Conservation (phyloP, 768 basidiomycete genomes). For the Suillus weaverae region DNA sequence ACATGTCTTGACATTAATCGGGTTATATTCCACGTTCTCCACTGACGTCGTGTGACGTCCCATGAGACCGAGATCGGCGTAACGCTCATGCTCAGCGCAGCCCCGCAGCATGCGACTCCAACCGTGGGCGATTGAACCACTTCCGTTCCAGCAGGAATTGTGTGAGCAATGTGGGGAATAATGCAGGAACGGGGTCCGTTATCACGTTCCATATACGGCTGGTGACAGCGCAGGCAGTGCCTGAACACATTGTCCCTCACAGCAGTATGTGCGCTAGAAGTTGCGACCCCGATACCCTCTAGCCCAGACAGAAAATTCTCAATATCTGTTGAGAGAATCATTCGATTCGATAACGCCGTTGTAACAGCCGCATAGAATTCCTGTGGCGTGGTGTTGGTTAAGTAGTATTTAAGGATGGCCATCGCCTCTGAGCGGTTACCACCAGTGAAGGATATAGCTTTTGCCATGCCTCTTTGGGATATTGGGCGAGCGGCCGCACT, state of each 20-base stretch:
- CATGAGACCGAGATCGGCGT: background rate
- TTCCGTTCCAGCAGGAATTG: background rate
- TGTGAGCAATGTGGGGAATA: conserved; percentile 7
- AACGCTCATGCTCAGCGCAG: too few species aligned
- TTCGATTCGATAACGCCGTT: conserved; percentile 3
- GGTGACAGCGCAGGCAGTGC: conserved; percentile 27
- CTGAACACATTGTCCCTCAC: conserved; percentile 11
- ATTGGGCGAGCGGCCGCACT: conserved; percentile 26
- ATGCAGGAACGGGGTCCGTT: conserved; percentile 19
- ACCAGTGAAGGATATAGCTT: conserved; percentile 8
- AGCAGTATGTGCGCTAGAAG: conserved; percentile 8
- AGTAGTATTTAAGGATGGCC: conserved; percentile 15
- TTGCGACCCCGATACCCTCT: conserved; percentile 14
- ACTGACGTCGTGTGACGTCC: conserved; percentile 1
- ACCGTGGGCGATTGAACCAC: background rate
- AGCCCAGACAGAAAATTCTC: conserved; percentile 17
- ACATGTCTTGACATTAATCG: conserved; percentile 3
- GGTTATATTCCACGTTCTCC: conserved; percentile 6
- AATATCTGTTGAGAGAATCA: conserved; percentile 11
- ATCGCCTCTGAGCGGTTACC: conserved; percentile 14
- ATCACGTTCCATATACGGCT: conserved; percentile 20
- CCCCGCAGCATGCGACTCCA: background rate
- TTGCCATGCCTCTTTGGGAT: conserved; percentile 6
- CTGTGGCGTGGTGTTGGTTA: conserved; percentile 17
- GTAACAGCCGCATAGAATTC: conserved; percentile 16